phyloP scores from a whole-genome alignment of 2,329 filamentous ascomycete genomes.

The Pyrenochaeta sp. region DNA sequence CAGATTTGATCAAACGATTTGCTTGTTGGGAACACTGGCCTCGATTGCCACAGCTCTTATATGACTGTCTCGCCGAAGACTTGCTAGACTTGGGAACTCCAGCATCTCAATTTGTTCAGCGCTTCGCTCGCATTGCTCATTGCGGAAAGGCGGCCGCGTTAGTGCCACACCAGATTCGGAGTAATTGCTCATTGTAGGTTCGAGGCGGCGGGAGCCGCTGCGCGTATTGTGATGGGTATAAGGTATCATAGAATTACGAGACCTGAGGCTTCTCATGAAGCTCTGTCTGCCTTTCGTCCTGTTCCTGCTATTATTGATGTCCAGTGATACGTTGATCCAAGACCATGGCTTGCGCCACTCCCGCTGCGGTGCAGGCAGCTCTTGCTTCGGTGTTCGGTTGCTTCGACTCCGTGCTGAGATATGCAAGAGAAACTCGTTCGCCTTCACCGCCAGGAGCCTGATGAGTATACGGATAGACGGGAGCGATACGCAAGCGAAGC shows the following conservation, averaged over 20 bases:
- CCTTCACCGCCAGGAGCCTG: constrained; percentile 13
- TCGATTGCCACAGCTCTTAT: too few relatives aligned
- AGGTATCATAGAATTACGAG: not conserved
- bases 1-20: too few relatives aligned
- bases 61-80: too few relatives aligned
- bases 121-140: too few relatives aligned
- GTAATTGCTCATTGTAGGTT: constrained; percentile 20
- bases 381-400: not conserved
- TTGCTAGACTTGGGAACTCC: too few relatives aligned
- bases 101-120: too few relatives aligned
- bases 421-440: constrained; percentile 18
- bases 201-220: constrained; percentile 4
- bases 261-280: constrained; percentile 16
- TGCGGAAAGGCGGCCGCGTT: constrained; percentile 7
- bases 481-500: constrained; percentile 33
- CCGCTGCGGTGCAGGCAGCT: not conserved
- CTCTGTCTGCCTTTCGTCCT: constrained; percentile 3
- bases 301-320: constrained; percentile 1
- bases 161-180: constrained; percentile 10
- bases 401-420: constrained; percentile 12
- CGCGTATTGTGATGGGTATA: constrained; percentile 1
- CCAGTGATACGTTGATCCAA: constrained; percentile 14
- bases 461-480: constrained; percentile 32
- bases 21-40: too few relatives aligned
- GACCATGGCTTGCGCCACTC: constrained; percentile 16